These are phyloP conservation scores for Aegilops sharonensis DNA, from an alignment of 176 grass and related monocot species.

Conservation along the genomic window DNA sequence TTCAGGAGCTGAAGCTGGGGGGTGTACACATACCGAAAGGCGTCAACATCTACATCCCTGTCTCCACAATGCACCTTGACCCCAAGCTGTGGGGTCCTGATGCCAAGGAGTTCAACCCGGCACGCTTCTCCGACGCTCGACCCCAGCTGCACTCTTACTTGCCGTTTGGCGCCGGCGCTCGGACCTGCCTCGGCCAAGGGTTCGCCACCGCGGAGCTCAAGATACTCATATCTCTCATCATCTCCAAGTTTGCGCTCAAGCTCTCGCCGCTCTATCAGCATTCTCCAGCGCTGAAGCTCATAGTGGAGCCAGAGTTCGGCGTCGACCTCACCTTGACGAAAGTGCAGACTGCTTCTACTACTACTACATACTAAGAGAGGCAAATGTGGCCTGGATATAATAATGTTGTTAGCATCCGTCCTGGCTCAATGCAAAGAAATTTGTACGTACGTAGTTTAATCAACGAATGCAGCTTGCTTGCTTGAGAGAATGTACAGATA, in stretches of 20 bases:
- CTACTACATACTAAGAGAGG: conserved; percentile 3
- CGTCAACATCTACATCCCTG: conserved; percentile 82
- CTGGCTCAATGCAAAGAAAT: neutral
- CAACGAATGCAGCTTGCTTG: neutral
- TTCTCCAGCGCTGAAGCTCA: conserved; percentile 71
- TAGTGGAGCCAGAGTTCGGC: conserved; percentile 83
- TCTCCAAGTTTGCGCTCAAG: conserved; percentile 69
- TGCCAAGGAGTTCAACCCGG: conserved; percentile 75
- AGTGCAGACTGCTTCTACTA: conserved; percentile 6
- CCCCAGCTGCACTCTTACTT: conserved; percentile 69
- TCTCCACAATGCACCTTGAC: conserved; percentile 90
- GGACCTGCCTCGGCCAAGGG: conserved; percentile 91
- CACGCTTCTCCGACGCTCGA: conserved; percentile 66
- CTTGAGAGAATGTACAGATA: conserved; percentile 29
- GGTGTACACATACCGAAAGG: conserved; percentile 74
- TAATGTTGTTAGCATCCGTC: neutral
- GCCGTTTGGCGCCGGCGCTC: conserved; percentile 83
- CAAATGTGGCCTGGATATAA: neutral
- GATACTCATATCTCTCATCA: conserved; percentile 72
- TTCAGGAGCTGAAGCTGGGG: conserved; percentile 64
- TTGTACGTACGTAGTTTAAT: neutral
- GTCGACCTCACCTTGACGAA: conserved; percentile 61
- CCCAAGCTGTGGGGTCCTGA: conserved; percentile 70
- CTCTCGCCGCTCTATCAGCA: conserved; percentile 59
- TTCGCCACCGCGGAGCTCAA: conserved; percentile 94